Conservation (phyloP, 768 basidiomycete species). For the Pisolithus sp. region DNA sequence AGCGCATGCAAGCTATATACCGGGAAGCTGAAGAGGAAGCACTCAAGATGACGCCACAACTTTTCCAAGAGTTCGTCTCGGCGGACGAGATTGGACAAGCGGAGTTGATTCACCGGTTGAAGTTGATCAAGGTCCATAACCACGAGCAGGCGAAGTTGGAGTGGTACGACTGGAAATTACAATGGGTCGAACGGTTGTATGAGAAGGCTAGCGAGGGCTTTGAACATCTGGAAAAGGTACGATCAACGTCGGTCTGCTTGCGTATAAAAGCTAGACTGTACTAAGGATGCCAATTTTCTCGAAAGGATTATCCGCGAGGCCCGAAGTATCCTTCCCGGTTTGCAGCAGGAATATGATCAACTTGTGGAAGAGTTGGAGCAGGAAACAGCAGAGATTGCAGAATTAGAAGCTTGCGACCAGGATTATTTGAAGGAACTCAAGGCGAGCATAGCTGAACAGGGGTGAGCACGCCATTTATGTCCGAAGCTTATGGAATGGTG, state of each 20-base stretch:
- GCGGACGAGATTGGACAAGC: slow-evolving; percentile 68
- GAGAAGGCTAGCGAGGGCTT: slow-evolving; percentile 61
- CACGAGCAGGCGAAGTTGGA: slow-evolving; percentile 66
- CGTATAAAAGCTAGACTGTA: slow-evolving; percentile 4
- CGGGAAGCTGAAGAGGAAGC: slow-evolving; percentile 70
- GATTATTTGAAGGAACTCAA: slow-evolving; percentile 74
- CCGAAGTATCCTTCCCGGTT: slow-evolving; percentile 50
- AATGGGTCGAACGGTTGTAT: slow-evolving; percentile 69
- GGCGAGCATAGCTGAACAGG: slow-evolving; percentile 71
- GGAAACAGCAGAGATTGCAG: slow-evolving; percentile 63
- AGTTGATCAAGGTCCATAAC: slow-evolving; percentile 69
- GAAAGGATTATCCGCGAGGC: slow-evolving; percentile 48
- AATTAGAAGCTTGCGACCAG: slow-evolving; percentile 72
- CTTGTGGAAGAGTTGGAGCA: slow-evolving; percentile 58
- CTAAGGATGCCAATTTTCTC: slow-evolving; percentile 59
- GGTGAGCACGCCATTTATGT: slow-evolving; percentile 36
- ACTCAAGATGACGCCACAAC: slow-evolving; percentile 60
- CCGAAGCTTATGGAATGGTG: neutral
- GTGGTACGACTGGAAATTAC: slow-evolving; percentile 84
- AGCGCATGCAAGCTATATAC: slow-evolving; percentile 65
- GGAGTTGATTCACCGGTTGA: slow-evolving; percentile 70
- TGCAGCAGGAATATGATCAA: slow-evolving; percentile 63
- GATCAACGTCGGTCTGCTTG: neutral
- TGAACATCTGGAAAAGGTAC: slow-evolving; percentile 51
- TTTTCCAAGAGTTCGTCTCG: slow-evolving; percentile 65